Conservation (phyloP, 2,329 filamentous ascomycete genomes). For the Thelonectria blattea region DNA sequence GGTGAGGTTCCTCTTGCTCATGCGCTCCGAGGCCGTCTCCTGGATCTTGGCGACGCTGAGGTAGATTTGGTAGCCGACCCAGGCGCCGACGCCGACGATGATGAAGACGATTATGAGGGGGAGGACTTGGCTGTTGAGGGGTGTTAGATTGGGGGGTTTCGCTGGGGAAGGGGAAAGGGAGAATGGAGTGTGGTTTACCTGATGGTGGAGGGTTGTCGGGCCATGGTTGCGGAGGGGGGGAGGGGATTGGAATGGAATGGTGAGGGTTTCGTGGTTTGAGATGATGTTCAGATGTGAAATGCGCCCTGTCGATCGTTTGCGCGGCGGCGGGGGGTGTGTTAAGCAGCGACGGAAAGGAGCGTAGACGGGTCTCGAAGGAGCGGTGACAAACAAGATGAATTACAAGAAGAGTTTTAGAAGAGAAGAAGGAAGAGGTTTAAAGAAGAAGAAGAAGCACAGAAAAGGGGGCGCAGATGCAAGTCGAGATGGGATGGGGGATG, state of each 20-base stretch:
- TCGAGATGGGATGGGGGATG: background rate
- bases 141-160: conserved; percentile 10
- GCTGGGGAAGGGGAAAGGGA: background rate
- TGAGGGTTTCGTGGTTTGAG: background rate
- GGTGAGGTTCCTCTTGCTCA: conserved; percentile 77
- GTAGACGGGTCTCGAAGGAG: background rate
- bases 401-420: background rate
- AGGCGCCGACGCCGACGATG: conserved; percentile 64
- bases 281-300: background rate
- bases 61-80: conserved; percentile 76
- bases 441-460: conserved; percentile 7
- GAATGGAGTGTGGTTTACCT: conserved; percentile 33
- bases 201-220: conserved; percentile 31
- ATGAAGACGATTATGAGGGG: conserved; percentile 72
- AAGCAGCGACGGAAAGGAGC: background rate
- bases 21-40: conserved; percentile 68
- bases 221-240: conserved; percentile 24
- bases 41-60: conserved; percentile 70
- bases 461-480: conserved; percentile 9
- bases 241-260: background rate
- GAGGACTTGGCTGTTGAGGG: conserved; percentile 60
- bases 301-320: conserved; percentile 2
- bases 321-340: background rate
- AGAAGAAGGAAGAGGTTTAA: background rate
- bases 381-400: background rate